Conservation (phyloP, 805 yeast genomes). For the Saturnispora galanensis region DNA sequence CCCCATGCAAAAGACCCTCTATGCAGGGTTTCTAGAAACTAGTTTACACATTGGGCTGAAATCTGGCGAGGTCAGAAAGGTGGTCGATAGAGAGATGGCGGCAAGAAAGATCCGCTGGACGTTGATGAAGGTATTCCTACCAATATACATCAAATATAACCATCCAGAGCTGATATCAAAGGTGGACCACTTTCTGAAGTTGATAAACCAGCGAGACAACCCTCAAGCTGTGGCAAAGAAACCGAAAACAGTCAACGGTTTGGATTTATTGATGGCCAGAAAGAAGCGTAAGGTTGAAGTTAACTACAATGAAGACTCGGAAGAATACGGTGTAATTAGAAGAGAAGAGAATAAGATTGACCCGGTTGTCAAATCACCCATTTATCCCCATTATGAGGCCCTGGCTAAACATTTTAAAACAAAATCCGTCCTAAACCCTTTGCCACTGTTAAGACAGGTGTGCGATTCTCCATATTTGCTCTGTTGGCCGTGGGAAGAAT, state of each 20-base stretch:
- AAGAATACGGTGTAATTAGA: slow-evolving; percentile 3
- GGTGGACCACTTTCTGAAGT: not conserved
- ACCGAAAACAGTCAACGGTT: not conserved
- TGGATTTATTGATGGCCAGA: slow-evolving; percentile 3
- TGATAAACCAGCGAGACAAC: not conserved
- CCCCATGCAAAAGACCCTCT: slow-evolving; percentile 41
- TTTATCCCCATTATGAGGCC: slow-evolving; percentile 3
- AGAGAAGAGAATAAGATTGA: slow-evolving; percentile 3
- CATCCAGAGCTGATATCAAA: slow-evolving; percentile 3
- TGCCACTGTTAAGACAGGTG: slow-evolving; percentile 78
- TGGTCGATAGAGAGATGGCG: slow-evolving; percentile 2
- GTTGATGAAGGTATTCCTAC: slow-evolving; percentile 34
- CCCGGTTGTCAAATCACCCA: not conserved
- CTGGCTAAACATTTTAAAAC: slow-evolving; percentile 30
- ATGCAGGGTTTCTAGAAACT: slow-evolving; percentile 20
- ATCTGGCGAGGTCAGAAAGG: not conserved
- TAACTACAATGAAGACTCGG: slow-evolving; percentile 12
- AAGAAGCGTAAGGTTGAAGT: slow-evolving; percentile 4
- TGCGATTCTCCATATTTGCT: slow-evolving; percentile 83
- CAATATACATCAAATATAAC: slow-evolving; percentile 20
- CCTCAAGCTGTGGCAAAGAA: not conserved
- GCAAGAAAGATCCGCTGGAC: slow-evolving; percentile 25
- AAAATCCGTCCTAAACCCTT: slow-evolving; percentile 51
- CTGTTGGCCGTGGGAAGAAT: slow-evolving; percentile 57
- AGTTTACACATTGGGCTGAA: slow-evolving; percentile 3